These are phyloP conservation scores for Emergomyces orientalis DNA, from an alignment of 2,329 filamentous ascomycete species.

Conservation along the genomic window DNA sequence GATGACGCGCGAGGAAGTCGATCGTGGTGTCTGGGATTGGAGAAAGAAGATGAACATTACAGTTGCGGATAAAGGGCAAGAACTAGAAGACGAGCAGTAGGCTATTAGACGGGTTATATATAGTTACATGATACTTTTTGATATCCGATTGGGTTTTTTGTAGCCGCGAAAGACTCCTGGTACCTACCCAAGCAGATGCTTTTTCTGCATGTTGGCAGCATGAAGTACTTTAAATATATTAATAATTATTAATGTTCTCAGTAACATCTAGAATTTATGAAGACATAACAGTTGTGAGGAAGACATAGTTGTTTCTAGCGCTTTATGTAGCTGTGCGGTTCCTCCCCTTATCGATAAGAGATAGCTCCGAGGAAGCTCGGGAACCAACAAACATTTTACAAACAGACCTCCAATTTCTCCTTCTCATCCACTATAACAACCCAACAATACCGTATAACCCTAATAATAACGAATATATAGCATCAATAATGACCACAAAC, in stretches of 20 bases:
- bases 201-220: neutral
- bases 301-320: neutral
- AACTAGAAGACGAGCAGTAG: slow-evolving; percentile 12
- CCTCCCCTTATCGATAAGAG: slow-evolving; percentile 3
- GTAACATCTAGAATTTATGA: neutral
- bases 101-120: slow-evolving; percentile 10
- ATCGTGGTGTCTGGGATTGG: slow-evolving; percentile 73
- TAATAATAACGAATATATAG: slow-evolving; percentile 19
- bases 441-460: too few relatives aligned
- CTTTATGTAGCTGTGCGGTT: neutral
- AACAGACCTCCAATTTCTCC: too few relatives aligned
- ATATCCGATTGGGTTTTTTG: neutral
- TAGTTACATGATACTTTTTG: slow-evolving; percentile 7
- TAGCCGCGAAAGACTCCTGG: neutral
- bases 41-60: slow-evolving; percentile 56
- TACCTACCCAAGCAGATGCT: too few relatives aligned
- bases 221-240: neutral
- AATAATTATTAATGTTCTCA: neutral
- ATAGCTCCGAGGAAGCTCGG: too few relatives aligned
- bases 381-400: too few relatives aligned
- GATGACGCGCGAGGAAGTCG: slow-evolving; percentile 65
- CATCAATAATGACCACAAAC: slow-evolving; percentile 15
- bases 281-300: neutral
- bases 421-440: too few relatives aligned
- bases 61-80: slow-evolving; percentile 13